Evolutionary conservation across 257 asterid species (phyloP).

Genomic region (Ajuga chamaepitys): DNA sequence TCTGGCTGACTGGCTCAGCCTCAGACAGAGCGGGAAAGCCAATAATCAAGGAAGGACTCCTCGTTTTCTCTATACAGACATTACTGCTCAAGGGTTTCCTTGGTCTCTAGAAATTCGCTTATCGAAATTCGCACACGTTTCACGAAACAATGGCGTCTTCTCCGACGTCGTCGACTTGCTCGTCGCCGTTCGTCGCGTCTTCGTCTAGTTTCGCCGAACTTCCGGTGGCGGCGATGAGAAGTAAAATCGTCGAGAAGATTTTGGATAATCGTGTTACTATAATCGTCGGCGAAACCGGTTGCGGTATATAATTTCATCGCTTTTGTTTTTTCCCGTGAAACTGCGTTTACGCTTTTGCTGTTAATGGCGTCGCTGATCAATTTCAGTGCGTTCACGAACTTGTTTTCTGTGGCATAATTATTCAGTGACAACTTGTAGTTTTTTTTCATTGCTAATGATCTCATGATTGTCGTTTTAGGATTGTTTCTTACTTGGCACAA

Average conservation of each 20-base stretch:
- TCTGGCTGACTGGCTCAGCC: neutral
- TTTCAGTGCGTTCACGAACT: neutral
- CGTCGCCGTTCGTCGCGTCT: slow-evolving; percentile 24
- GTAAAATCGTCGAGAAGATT: slow-evolving; percentile 66
- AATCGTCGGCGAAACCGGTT: slow-evolving; percentile 92
- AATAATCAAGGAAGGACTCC: neutral
- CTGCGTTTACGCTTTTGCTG: neutral
- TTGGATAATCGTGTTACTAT: slow-evolving; percentile 81
- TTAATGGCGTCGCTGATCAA: neutral
- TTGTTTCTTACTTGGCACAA: neutral
- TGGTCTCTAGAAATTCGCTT: neutral
- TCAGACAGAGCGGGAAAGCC: slow-evolving; percentile 17
- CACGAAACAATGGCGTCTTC: slow-evolving; percentile 42
- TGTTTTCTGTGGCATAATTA: neutral
- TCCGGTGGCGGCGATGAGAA: slow-evolving; percentile 53
- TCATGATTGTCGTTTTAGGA: neutral
- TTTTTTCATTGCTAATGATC: neutral
- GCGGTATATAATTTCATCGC: slow-evolving; percentile 40
- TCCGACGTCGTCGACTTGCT: slow-evolving; percentile 29
- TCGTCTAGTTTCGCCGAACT: slow-evolving; percentile 41
- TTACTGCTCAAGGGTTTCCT: slow-evolving; percentile 8
- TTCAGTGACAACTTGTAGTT: neutral
- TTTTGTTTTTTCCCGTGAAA: neutral
- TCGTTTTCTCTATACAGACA: neutral
- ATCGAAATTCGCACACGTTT: neutral